Base-by-base conservation (phyloP, 306 rosid species). In the Ammopiptanthus mongolicus region DNA sequence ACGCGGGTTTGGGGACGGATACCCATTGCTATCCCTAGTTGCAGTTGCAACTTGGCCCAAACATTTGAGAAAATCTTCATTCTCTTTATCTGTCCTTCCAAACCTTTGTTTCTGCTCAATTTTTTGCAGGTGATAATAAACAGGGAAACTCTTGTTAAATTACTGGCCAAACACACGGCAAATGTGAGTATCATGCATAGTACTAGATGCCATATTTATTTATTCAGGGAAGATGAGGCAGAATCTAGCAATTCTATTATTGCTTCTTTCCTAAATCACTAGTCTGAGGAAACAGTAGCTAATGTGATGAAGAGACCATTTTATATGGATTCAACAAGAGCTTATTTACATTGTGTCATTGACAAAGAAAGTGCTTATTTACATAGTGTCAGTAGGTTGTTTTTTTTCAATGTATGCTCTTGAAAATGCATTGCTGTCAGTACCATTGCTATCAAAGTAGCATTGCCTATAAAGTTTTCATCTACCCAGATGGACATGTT, bases 151-250 rank as follows among this genome's bases (percentile, higher is more conserved):
- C 88, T 95, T 36, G 78, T 95, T 31, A 58, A 82, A 83, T 93
- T 95, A 61, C 79, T 95, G 47, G 86, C 98, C 73, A 88, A 85
- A 77, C 98, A 95, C 90, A 91, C 97, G 4, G 93, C 88, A 83
- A 95, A 95, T 85, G 98, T 95, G 79, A 91, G 97, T 82, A 31
- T 41, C 63, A 63, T n/a, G 46, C 56, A 29, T 17, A 33, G 37
- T 13, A 6, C 12, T 29, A 31, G 51, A 7, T 76, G 57, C 61
- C 71, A 60, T n/a, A n/a, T n/a, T n/a, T 68, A 25, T 60, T 59
- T 64, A 7, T 22, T 31, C 15, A 55, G 34, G 39, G 58, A 77
- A 63, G 28, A 5, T 34, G 71, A 17, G 41, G 21, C n/a, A 22
- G 69, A 57, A 13, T 28, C 64, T 75, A 46, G 47, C 47, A 44